Conservation (phyloP, 768 basidiomycete genomes). For the Tylopilus balloui region DNA sequence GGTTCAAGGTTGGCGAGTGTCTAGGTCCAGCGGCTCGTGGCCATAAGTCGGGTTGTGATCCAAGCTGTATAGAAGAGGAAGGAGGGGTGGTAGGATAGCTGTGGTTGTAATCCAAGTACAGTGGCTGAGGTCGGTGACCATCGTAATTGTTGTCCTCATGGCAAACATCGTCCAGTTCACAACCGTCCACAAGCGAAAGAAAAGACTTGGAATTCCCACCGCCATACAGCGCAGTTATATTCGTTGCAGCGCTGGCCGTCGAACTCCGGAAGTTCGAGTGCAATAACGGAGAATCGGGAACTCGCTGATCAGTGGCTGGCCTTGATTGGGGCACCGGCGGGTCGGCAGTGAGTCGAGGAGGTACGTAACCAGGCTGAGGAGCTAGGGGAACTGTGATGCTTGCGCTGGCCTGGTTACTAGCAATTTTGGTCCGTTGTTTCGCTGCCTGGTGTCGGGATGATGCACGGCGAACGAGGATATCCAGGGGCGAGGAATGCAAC, state of each 20-base stretch:
- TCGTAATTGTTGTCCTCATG: slow-evolving; percentile 43
- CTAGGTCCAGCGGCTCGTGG: slow-evolving; percentile 8
- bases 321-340: slow-evolving; percentile 10
- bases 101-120: slow-evolving; percentile 2
- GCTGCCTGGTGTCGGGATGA: slow-evolving; percentile 40
- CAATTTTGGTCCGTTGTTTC: slow-evolving; percentile 3
- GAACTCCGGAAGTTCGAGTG: slow-evolving; percentile 47
- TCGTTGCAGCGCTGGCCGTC: slow-evolving; percentile 33
- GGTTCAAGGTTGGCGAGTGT: neutral
- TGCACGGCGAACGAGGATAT: slow-evolving; percentile 50
- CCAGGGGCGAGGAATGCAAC: slow-evolving; percentile 51
- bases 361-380: slow-evolving; percentile 9
- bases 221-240: slow-evolving; percentile 8
- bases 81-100: neutral
- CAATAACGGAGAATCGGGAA: slow-evolving; percentile 44
- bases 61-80: neutral
- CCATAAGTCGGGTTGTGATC: slow-evolving; percentile 17
- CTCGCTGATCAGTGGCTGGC: slow-evolving; percentile 2
- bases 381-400: slow-evolving; percentile 1
- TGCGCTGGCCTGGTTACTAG: neutral
- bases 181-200: slow-evolving; percentile 28
- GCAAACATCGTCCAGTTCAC: slow-evolving; percentile 31
- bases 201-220: slow-evolving; percentile 25
- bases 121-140: slow-evolving; percentile 5
- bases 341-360: neutral